Base-by-base conservation (phyloP, 345 rosid species). In the Corymbia maculata region DNA sequence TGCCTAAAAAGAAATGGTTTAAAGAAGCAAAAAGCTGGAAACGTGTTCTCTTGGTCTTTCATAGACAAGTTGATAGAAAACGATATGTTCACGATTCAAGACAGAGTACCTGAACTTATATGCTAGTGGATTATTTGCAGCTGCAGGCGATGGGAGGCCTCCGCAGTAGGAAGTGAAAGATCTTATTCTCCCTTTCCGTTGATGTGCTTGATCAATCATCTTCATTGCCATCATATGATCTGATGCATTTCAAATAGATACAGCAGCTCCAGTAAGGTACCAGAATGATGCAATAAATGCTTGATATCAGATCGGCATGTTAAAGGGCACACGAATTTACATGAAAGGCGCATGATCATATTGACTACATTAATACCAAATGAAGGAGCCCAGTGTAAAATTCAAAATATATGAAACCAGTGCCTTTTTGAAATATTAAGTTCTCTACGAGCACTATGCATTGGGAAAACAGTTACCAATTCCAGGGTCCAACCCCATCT, bases 141-240 rank as follows among this genome's bases (percentile, higher is more conserved):
- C 98, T 51, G 98, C 96, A 14, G 99, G 99, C n/a, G 99, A 96
- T 70, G 99, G 98, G 80, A 97, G 97, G 21, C 96, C 99, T 45
- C 99, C 99, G 88, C 99, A 97, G 88, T 96, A 96, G 79, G 99
- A 97, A 84, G 95, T 92, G 88, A 97, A 95, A 79, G 99, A 96
- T 93, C 92, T 96, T 55, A 97, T 91, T 91, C 85, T 94, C 24
- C 99, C 99, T 45, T 93, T 93, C 86, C 91, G 92, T 51, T 79
- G 89, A 90, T 91, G 99, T 79, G 96, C 99, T 88, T 94, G 91
- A 84, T 96, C 92, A 90, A 96, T 95, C 97, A 97, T 95, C 93
- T 96, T 97, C 98, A 94, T 96, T 64, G 99, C 99, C 99, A 97
- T 93, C 99, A 97, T 97, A 91, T 97, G 99, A 94, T 96, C 99